phyloP scores from a whole-genome alignment of 2,329 filamentous ascomycete species.

The Botryotinia globosa region DNA sequence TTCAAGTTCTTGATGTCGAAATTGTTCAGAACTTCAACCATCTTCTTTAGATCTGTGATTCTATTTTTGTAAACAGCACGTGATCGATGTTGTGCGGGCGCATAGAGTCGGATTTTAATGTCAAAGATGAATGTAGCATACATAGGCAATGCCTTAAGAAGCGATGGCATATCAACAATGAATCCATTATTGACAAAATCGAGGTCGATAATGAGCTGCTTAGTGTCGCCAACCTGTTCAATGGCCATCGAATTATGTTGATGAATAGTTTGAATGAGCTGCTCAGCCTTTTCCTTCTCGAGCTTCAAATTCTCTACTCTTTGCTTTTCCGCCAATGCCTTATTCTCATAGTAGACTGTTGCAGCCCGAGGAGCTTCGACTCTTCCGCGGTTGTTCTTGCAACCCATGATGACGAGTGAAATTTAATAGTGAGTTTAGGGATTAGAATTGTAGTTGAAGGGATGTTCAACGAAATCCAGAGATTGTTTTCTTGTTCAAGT shows the following conservation, averaged over 20 bases:
- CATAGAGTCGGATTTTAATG: background rate
- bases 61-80: background rate
- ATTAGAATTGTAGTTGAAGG: background rate
- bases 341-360: background rate
- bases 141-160: background rate
- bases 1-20: background rate
- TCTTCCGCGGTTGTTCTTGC: constrained; percentile 2
- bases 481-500: background rate
- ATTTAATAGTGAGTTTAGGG: background rate
- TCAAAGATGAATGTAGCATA: background rate
- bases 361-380: background rate
- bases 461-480: background rate
- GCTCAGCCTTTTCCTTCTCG: background rate
- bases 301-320: background rate
- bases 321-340: background rate
- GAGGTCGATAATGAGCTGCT: background rate
- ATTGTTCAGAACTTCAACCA: background rate
- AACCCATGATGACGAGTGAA: background rate
- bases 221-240: background rate
- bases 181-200: background rate
- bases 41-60: too few species aligned
- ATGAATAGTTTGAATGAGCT: background rate
- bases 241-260: background rate
- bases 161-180: background rate
- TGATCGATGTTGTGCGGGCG: background rate